Percentiles rank a stretch among this genome's conserved stretches.
phyloP scores from a whole-genome alignment of 1,139 yeast species.

The Hyphopichia buzzinii region DNA sequence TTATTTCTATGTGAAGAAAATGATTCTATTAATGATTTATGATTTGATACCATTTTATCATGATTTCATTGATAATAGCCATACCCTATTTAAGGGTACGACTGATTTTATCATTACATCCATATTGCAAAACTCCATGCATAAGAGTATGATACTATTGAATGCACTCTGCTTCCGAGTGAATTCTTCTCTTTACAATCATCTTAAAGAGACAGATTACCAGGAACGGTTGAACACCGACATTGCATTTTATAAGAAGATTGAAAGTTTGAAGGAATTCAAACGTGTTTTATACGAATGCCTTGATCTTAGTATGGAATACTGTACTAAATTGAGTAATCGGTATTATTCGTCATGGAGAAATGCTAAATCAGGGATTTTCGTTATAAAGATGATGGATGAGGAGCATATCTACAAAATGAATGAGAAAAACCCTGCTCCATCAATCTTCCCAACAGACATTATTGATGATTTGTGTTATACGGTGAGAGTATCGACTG shows the following conservation, averaged over 20 bases:
- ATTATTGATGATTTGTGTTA: constrained; percentile 1
- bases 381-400: constrained; percentile 19
- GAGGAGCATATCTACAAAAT: constrained; percentile 21
- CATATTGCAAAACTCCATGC: constrained; percentile 29
- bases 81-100: constrained; percentile 14
- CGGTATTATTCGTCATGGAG: constrained; percentile 41
- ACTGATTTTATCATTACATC: constrained; percentile 41
- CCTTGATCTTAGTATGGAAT: too few species aligned
- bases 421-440: not conserved
- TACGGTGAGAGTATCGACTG: not conserved
- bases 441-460: not conserved
- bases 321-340: constrained; percentile 15
- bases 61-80: constrained; percentile 21
- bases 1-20: constrained; percentile 30
- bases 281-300: too few species aligned
- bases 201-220: not conserved
- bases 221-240: too few species aligned
- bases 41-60: constrained; percentile 36
- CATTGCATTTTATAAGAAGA: too few species aligned
- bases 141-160: constrained; percentile 26
- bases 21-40: constrained; percentile 20
- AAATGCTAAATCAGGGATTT: constrained; percentile 29
- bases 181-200: not conserved
- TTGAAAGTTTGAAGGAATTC: too few species aligned
- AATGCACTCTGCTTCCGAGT: too few species aligned